Evolutionary conservation across 2,329 filamentous ascomycete species (phyloP), one percentile per base, ranked within the genome.

Genomic region (Pseudogymnoascus sp.): DNA sequence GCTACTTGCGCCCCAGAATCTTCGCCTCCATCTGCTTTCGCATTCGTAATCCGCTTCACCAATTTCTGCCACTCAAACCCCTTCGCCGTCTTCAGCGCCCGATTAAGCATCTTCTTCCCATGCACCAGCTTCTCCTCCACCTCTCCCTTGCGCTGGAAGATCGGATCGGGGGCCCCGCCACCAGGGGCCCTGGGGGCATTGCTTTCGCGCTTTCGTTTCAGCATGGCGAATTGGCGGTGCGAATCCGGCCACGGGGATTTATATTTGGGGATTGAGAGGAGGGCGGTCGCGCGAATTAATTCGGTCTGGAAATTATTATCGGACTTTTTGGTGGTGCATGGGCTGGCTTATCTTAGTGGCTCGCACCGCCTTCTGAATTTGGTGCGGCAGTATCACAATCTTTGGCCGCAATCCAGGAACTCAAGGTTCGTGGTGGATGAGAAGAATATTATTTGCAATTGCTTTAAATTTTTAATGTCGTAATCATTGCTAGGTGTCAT

Each of bases 51-150:
- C 61, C 87, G 81, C 64, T 89, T 78, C 13, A 79, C 78, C 58
- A 84, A 80, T 66, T 91, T 89, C 75, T 93, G 90, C 52, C 89
- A 82, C 77, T 93, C 89, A 70, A 90, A 88, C 55, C 87, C 86
- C 71, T 89, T 90, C 62, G 86, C 87, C 9, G 80, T 78, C 73
- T 91, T 91, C 64, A 93, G 79, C 0, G 87, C 87, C 63, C 84
- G 81, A 64, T 81, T 80, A 7, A 93, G 77, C 36, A 85, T 79
- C 70, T 83, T 84, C 65, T 81, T 79, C 68, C 80, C 77, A 67
- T 82, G 80, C 7, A 77, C 74, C n/a, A 87, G 75, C 64, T 79
- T 78, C 7, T 79, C 76, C 7, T 79, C 75, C 52, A 84, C 64
- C 55, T 68, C 64, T 63, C 55, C 21, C 21, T 31, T 31, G 15